phyloP scores from a whole-genome alignment of 169 alveolate species.

The Cryptosporidium meleagridis region DNA sequence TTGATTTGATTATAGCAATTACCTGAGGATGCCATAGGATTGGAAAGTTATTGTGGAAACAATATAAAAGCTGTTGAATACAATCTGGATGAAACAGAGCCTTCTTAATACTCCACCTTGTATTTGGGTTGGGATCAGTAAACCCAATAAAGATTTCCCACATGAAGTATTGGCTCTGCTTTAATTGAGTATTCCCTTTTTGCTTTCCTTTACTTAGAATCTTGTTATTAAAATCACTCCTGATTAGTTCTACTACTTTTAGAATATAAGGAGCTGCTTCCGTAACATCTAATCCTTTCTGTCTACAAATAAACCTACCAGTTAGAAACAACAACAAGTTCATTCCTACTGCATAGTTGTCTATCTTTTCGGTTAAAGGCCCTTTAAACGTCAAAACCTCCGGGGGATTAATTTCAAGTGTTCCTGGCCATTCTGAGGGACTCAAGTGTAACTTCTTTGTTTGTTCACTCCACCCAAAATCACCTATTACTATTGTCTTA shows the following conservation, averaged over 20 bases:
- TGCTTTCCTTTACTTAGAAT: slow-evolving; percentile 76
- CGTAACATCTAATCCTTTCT: slow-evolving; percentile 83
- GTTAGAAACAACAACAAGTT: slow-evolving; percentile 81
- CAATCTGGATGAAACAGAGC: slow-evolving; percentile 82
- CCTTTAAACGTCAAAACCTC: slow-evolving; percentile 84
- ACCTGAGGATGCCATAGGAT: slow-evolving; percentile 69
- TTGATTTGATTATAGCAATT: slow-evolving; percentile 61
- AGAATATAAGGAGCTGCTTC: slow-evolving; percentile 84
- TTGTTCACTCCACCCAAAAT: slow-evolving; percentile 86
- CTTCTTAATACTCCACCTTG: slow-evolving; percentile 80
- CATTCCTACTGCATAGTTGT: slow-evolving; percentile 87
- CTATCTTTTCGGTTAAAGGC: slow-evolving; percentile 85
- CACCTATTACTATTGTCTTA: slow-evolving; percentile 82
- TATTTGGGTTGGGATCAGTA: slow-evolving; percentile 83
- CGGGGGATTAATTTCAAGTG: slow-evolving; percentile 87
- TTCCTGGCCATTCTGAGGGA: slow-evolving; percentile 87
- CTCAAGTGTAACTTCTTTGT: slow-evolving; percentile 78
- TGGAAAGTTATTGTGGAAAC: slow-evolving; percentile 39
- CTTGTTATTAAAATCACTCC: slow-evolving; percentile 81
- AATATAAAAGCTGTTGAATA: slow-evolving; percentile 42
- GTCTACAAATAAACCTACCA: slow-evolving; percentile 86
- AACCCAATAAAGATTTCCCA: slow-evolving; percentile 86
- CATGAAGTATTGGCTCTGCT: slow-evolving; percentile 75
- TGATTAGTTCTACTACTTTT: slow-evolving; percentile 80
- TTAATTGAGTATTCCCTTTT: slow-evolving; percentile 11